A percentile compares a stretch with the other conserved stretches of the same genome.
These are phyloP conservation scores for Rugosomyces carneus DNA, from an alignment of 1,284 basidiomycete species.

Conservation along the genomic window DNA sequence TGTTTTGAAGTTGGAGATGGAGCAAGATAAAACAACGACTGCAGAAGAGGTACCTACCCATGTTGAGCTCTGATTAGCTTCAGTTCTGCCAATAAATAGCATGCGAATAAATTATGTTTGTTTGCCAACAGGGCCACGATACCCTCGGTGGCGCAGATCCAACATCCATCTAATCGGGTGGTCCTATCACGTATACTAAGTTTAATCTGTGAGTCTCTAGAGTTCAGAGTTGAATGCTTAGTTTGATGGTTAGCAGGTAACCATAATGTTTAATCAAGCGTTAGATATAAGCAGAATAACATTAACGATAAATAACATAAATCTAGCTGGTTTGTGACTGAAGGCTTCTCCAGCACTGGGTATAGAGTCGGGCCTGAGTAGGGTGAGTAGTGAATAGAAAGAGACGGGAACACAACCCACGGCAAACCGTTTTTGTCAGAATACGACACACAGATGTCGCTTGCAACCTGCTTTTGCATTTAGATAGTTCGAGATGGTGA, in stretches of 20 bases:
- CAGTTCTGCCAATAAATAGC: slow-evolving; percentile 30
- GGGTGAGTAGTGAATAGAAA: background rate
- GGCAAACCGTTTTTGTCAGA: slow-evolving; percentile 63
- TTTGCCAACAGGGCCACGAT: slow-evolving; percentile 18
- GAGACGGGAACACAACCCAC: slow-evolving; percentile 36
- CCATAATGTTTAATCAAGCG: background rate
- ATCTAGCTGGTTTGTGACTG: background rate
- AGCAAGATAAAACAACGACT: slow-evolving; percentile 6
- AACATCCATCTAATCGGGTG: slow-evolving; percentile 26
- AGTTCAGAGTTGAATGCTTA: background rate
- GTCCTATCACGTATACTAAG: background rate
- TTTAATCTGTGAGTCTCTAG: no score
- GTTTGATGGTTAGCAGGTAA: background rate
- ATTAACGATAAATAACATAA: slow-evolving; percentile 6
- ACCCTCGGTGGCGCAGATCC: slow-evolving; percentile 4
- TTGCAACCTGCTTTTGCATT: slow-evolving; percentile 35
- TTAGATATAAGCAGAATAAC: background rate
- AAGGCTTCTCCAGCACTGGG: slow-evolving; percentile 24
- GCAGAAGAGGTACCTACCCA: slow-evolving; percentile 76
- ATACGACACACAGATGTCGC: slow-evolving; percentile 63
- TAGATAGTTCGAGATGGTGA: slow-evolving; percentile 5
- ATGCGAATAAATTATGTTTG: slow-evolving; percentile 47
- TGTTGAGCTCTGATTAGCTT: slow-evolving; percentile 79
- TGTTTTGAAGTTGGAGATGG: slow-evolving; percentile 56
- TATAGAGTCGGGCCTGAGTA: slow-evolving; percentile 37